A percentile compares a stretch with the other conserved stretches of the same genome.
Evolutionary conservation across 2,329 filamentous ascomycete genomes (phyloP).

Genomic region (Periconia macrospinosa): DNA sequence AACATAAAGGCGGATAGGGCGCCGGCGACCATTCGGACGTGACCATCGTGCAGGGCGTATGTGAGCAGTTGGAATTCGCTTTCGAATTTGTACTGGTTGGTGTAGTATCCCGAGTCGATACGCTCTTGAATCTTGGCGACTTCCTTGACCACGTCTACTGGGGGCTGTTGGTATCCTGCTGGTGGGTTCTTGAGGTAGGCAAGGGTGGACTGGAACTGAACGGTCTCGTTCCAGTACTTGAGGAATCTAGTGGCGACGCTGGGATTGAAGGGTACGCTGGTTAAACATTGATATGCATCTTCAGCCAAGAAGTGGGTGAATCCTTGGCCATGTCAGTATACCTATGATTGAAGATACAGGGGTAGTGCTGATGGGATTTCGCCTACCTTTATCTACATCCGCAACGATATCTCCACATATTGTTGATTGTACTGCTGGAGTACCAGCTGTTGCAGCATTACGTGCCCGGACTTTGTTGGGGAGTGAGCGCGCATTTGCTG

Average conservation of each 20-base stretch:
- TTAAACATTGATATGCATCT: constrained; percentile 47
- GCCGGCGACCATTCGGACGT: constrained; percentile 28
- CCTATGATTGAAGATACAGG: background rate
- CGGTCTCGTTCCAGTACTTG: constrained; percentile 48
- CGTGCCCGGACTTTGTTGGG: constrained; percentile 1
- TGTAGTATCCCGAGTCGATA: constrained; percentile 29
- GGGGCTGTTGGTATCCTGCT: constrained; percentile 45
- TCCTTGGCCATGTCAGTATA: constrained; percentile 1
- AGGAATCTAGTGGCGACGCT: constrained; percentile 49
- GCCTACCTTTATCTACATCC: constrained; percentile 1
- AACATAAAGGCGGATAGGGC: constrained; percentile 31
- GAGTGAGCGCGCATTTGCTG: constrained; percentile 2
- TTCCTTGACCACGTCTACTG: constrained; percentile 36
- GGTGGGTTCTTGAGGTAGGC: constrained; percentile 47
- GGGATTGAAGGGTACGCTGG: constrained; percentile 49
- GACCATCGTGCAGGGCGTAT: constrained; percentile 34
- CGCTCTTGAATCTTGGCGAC: constrained; percentile 29
- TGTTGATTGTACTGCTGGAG: constrained; percentile 1
- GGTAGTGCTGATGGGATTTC: background rate
- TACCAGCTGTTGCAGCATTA: constrained; percentile 1
- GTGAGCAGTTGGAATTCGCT: constrained; percentile 38
- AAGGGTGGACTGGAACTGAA: constrained; percentile 51
- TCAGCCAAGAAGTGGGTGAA: constrained; percentile 7
- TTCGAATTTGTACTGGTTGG: constrained; percentile 45
- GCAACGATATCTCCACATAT: constrained; percentile 7